Conservation (phyloP, 1,284 basidiomycete genomes). For the Ceratobasidium sp. region DNA sequence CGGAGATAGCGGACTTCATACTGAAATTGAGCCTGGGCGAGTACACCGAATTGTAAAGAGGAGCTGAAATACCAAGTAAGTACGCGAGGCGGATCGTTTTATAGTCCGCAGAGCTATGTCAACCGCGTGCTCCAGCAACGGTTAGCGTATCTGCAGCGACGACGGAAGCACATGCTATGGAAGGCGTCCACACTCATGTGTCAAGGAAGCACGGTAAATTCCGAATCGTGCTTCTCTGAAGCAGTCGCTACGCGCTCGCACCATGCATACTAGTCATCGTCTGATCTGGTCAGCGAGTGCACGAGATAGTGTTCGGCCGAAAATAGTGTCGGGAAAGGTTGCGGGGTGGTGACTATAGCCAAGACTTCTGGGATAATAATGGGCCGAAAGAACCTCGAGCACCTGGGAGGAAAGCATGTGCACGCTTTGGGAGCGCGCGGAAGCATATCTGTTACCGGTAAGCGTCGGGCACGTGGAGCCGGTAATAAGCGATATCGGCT, state of each 20-base stretch:
- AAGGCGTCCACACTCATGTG: neutral
- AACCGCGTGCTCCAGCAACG: slow-evolving; percentile 1
- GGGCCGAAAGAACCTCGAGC: neutral
- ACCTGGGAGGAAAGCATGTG: slow-evolving; percentile 13
- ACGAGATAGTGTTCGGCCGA: no score
- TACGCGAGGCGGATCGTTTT: neutral
- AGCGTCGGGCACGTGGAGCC: neutral
- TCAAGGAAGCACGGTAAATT: neutral
- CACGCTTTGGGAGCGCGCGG: slow-evolving; percentile 6
- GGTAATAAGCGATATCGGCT: neutral
- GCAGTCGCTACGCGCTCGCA: neutral
- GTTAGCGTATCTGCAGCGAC: neutral
- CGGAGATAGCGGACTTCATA: slow-evolving; percentile 29
- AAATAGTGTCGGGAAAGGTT: neutral
- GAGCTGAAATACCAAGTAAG: neutral
- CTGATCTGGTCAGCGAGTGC: neutral
- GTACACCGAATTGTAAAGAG: neutral
- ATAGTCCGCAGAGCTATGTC: neutral
- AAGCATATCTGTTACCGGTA: neutral
- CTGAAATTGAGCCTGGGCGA: neutral
- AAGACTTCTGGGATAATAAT: slow-evolving; percentile 20
- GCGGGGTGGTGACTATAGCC: slow-evolving; percentile 3
- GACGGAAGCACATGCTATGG: slow-evolving; percentile 18
- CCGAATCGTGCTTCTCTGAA: neutral
- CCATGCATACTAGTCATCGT: no score